These are phyloP conservation scores for Alternaria sp. DNA, from an alignment of 2,329 filamentous ascomycete genomes.

Conservation along the genomic window DNA sequence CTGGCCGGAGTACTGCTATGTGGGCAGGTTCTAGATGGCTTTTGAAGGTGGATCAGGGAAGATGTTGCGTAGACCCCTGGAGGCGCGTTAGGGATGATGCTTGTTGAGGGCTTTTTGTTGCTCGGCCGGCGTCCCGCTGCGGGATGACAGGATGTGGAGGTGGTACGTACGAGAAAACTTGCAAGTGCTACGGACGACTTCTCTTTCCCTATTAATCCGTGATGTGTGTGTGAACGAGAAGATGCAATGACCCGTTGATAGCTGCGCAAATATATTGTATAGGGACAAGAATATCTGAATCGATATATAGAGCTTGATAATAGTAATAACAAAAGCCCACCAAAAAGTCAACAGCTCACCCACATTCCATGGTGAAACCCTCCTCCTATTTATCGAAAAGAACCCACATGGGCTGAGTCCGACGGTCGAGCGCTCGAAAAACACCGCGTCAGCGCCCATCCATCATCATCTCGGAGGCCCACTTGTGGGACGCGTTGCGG, in stretches of 20 bases:
- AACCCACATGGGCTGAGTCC: background rate
- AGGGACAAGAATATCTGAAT: background rate
- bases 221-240: background rate
- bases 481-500: background rate
- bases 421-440: background rate
- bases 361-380: background rate
- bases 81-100: slow-evolving; percentile 1
- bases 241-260: background rate
- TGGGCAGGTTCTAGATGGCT: background rate
- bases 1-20: background rate
- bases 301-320: background rate
- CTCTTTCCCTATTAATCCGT: background rate
- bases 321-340: background rate
- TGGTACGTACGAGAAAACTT: background rate
- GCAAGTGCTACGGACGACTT: background rate
- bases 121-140: background rate
- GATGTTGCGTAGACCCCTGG: slow-evolving; percentile 2
- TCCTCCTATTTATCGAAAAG: slow-evolving; percentile 1
- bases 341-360: background rate
- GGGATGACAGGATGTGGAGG: background rate
- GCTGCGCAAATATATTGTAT: background rate
- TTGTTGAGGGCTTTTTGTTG: slow-evolving; percentile 1
- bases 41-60: background rate
- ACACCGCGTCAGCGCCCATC: slow-evolving; percentile 1
- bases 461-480: slow-evolving; percentile 4